A percentile compares a stretch with the other conserved stretches of the same genome.
Conservation (phyloP, 2,329 filamentous ascomycete species). For the Whalleya microplaca region DNA sequence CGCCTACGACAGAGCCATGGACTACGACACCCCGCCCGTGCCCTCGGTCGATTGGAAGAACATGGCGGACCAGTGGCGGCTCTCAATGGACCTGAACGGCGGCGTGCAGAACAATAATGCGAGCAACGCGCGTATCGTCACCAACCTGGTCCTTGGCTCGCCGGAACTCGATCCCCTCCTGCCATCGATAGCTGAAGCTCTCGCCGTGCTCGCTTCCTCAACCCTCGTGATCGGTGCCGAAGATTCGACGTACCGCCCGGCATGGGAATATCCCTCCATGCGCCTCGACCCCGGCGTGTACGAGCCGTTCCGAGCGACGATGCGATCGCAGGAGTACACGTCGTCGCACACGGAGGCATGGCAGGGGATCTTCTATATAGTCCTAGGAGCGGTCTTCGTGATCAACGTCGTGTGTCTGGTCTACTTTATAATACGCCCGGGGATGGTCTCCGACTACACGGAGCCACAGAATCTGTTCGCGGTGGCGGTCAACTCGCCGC, state of each 20-base stretch:
- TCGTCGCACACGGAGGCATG: slow-evolving; percentile 64
- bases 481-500: slow-evolving; percentile 64
- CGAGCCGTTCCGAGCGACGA: slow-evolving; percentile 65
- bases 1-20: slow-evolving; percentile 53
- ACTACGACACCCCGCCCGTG: slow-evolving; percentile 30
- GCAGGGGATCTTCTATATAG: slow-evolving; percentile 68
- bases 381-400: slow-evolving; percentile 67
- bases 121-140: slow-evolving; percentile 61
- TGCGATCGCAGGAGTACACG: slow-evolving; percentile 71
- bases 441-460: slow-evolving; percentile 75
- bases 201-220: slow-evolving; percentile 71
- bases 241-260: slow-evolving; percentile 63
- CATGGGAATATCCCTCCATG: slow-evolving; percentile 50
- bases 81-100: slow-evolving; percentile 58
- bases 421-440: slow-evolving; percentile 60
- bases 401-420: slow-evolving; percentile 68
- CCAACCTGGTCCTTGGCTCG: slow-evolving; percentile 53
- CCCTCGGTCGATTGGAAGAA: slow-evolving; percentile 57
- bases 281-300: slow-evolving; percentile 50
- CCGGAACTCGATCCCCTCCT: slow-evolving; percentile 50
- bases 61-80: slow-evolving; percentile 57
- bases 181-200: slow-evolving; percentile 73
- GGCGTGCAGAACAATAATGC: slow-evolving; percentile 60
- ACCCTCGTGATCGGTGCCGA: slow-evolving; percentile 65
- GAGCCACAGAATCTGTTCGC: slow-evolving; percentile 78